Evolutionary conservation across 129 eudicot species (phyloP).

Genomic region (Daucus carota): DNA sequence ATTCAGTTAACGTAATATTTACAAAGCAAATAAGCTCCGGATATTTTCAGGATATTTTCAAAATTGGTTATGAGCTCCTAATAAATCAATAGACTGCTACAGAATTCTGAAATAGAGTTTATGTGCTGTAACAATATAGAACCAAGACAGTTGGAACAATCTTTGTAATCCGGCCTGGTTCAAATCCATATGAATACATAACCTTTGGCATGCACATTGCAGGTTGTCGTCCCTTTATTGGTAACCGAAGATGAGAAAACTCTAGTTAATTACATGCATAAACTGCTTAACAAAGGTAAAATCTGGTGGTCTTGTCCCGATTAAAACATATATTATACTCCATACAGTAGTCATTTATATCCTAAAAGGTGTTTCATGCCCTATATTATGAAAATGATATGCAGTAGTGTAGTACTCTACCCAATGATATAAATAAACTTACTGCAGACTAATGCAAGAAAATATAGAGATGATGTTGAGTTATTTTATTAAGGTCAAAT

Average conservation of each 20-base stretch:
- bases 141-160: too few species aligned
- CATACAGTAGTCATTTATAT: not conserved
- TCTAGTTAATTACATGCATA: conserved; percentile 73
- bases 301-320: not conserved
- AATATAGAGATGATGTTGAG: not conserved
- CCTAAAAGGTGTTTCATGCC: not conserved
- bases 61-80: not conserved
- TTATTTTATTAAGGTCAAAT: not conserved
- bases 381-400: not conserved
- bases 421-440: not conserved
- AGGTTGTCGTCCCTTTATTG: conserved; percentile 82
- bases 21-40: not conserved
- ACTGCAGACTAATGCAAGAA: not conserved
- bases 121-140: too few species aligned
- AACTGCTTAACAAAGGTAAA: conserved; percentile 91
- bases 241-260: conserved; percentile 91
- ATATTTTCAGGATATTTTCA: too few species aligned
- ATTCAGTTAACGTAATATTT: too few species aligned
- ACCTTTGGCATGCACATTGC: conserved; percentile 20
- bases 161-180: too few species aligned
- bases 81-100: not conserved
- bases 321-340: not conserved
- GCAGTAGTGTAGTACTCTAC: not conserved
- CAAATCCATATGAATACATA: not conserved
- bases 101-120: too few species aligned